Percentiles rank a stretch among this genome's conserved stretches.
phyloP scores from a whole-genome alignment of 805 yeast genomes.

The Gaillardinia entomophila region DNA sequence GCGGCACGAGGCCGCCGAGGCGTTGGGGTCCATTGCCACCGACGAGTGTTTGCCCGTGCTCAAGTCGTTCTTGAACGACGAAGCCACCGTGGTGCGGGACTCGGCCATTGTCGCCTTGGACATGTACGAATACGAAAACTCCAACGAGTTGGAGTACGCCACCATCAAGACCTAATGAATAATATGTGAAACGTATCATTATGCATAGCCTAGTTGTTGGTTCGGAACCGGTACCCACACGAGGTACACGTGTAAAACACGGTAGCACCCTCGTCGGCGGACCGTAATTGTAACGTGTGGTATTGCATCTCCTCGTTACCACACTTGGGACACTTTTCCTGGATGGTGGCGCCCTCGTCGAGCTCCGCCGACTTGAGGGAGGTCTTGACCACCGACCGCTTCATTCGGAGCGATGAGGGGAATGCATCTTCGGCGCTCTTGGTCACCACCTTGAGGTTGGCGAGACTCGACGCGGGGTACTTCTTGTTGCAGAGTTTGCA shows the following conservation, averaged over 20 bases:
- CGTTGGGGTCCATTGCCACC: conserved; percentile 93
- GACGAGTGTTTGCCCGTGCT: conserved; percentile 91
- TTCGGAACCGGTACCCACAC: conserved; percentile 91
- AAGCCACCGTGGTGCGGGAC: conserved; percentile 88
- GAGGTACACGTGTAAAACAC: conserved; percentile 94
- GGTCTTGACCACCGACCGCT: conserved; percentile 88
- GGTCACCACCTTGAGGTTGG: conserved; percentile 80
- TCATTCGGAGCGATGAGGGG: conserved; percentile 76
- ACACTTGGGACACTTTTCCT: conserved; percentile 98
- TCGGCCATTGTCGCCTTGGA: conserved; percentile 96
- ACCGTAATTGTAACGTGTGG: conserved; percentile 91
- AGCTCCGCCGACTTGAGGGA: conserved; percentile 67
- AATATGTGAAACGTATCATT: background rate
- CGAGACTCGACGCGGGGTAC: conserved; percentile 49
- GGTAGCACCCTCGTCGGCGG: conserved; percentile 99
- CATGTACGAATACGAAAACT: conserved; percentile 94
- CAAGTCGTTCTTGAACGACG: conserved; percentile 70
- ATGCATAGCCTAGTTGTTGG: conserved; percentile 57
- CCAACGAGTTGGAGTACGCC: conserved; percentile 74
- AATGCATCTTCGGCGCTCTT: conserved; percentile 88
- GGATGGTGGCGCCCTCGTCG: conserved; percentile 93
- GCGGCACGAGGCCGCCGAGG: conserved; percentile 99
- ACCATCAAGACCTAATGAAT: conserved; percentile 18
- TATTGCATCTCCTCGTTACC: conserved; percentile 98
- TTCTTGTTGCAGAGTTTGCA: conserved; percentile 49